Percentiles rank a stretch among this genome's conserved stretches.
Conservation (phyloP, 2,329 filamentous ascomycete species). For the Xylaria arbuscula region DNA sequence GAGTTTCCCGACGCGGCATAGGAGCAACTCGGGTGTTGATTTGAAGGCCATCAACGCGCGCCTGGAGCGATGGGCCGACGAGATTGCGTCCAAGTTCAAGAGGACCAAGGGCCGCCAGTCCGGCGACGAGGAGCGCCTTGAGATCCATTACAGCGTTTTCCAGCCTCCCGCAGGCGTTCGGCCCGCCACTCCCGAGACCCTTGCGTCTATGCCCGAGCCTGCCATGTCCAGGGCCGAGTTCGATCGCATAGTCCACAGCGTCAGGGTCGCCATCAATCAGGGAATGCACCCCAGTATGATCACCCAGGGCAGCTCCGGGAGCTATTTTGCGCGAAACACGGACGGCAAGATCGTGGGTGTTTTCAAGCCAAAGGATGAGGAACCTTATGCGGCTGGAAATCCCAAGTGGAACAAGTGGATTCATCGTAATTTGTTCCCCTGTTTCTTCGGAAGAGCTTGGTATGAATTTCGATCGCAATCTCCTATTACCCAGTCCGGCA, state of each 20-base stretch:
- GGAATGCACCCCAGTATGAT: constrained; percentile 96
- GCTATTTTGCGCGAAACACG: constrained; percentile 93
- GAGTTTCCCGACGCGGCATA: constrained; percentile 60
- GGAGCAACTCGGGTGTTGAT: constrained; percentile 89
- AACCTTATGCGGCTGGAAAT: constrained; percentile 95
- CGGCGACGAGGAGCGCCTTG: constrained; percentile 84
- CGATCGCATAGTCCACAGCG: constrained; percentile 88
- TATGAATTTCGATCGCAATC: constrained; percentile 50
- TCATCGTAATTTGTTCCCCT: constrained; percentile 95
- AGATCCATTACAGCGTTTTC: constrained; percentile 98
- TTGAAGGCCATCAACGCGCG: constrained; percentile 98
- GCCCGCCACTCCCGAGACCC: constrained; percentile 78
- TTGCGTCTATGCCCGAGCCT: constrained; percentile 69
- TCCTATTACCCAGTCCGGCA: not conserved
- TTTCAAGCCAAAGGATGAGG: constrained; percentile 99
- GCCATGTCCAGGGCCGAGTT: constrained; percentile 85
- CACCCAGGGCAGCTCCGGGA: constrained; percentile 94
- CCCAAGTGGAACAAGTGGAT: constrained; percentile 99
- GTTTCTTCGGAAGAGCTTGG: constrained; percentile 95
- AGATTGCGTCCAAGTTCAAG: constrained; percentile 98
- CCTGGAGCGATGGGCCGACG: constrained; percentile 95
- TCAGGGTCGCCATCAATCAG: constrained; percentile 88
- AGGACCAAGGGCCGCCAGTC: constrained; percentile 77
- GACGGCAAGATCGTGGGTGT: constrained; percentile 96
- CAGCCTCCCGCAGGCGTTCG: constrained; percentile 89